A percentile compares a stretch with the other conserved stretches of the same genome.
These are phyloP conservation scores for Ophiostoma sp. DNA, from an alignment of 2,329 filamentous ascomycete genomes.

Conservation along the genomic window DNA sequence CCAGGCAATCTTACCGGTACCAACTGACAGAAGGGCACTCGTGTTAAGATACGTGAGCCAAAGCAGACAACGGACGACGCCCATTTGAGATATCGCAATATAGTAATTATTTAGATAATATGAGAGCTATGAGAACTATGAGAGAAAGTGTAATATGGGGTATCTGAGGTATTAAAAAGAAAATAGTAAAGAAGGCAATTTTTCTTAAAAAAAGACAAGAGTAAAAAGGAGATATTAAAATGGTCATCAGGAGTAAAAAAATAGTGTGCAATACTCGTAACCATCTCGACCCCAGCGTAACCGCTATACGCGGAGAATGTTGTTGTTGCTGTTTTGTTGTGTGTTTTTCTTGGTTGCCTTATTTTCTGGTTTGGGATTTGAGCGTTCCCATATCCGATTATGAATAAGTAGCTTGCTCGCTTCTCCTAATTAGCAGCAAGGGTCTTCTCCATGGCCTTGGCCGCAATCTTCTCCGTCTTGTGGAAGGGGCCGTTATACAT, in stretches of 20 bases:
- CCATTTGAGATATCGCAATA: not conserved
- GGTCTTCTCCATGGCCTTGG: conserved; percentile 47
- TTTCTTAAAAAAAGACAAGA: conserved; percentile 2
- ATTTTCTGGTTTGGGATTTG: not conserved
- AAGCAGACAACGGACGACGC: not conserved
- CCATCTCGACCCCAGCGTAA: not conserved
- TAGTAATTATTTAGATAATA: not conserved
- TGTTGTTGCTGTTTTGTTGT: not conserved
- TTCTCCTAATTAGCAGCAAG: conserved; percentile 43
- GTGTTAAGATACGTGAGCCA: not conserved
- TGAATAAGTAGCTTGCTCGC: conserved; percentile 26
- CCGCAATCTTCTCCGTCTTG: conserved; percentile 53
- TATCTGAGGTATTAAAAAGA: conserved; percentile 21
- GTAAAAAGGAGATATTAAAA: not conserved
- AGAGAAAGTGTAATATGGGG: conserved; percentile 16
- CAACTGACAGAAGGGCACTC: no score
- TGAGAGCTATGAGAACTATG: conserved; percentile 8
- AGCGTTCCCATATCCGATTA: not conserved
- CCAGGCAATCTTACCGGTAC: no score
- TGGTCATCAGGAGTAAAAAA: not conserved
- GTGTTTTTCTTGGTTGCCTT: not conserved
- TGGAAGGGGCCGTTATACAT: conserved; percentile 59
- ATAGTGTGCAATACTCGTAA: not conserved
- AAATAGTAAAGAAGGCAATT: not conserved
- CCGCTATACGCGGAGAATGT: not conserved